Conservation (phyloP, 1,139 yeast genomes). For the Pichia sp. region DNA sequence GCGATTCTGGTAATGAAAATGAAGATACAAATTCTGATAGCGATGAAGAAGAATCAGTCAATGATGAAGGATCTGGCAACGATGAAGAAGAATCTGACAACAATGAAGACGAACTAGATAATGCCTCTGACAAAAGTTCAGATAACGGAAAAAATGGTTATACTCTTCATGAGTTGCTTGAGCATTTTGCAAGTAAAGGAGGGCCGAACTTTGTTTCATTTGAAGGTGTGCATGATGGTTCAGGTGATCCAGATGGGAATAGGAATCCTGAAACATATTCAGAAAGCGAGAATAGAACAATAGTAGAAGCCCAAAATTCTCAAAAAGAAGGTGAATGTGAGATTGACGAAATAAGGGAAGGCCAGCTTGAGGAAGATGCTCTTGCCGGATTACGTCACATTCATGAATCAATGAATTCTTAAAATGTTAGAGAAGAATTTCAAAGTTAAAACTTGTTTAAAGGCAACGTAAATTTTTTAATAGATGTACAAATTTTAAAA, state of each 20-base stretch:
- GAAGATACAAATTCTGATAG: too few relatives aligned
- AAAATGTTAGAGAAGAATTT: not conserved
- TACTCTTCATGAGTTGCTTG: too few relatives aligned
- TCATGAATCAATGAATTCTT: constrained; percentile 1
- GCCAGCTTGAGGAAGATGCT: not conserved
- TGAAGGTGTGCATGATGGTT: too few relatives aligned
- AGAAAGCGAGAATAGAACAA: too few relatives aligned
- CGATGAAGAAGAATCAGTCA: too few relatives aligned
- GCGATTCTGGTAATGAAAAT: constrained; percentile 9
- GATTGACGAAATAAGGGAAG: not conserved
- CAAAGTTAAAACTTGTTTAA: not conserved
- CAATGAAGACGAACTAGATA: not conserved
- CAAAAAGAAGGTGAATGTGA: constrained; percentile 4
- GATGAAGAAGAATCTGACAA: constrained; percentile 1
- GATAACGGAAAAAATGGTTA: too few relatives aligned
- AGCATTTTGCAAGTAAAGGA: too few relatives aligned
- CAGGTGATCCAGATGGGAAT: too few relatives aligned
- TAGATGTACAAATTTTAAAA: too few relatives aligned
- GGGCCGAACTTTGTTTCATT: too few relatives aligned
- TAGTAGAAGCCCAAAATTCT: too few relatives aligned
- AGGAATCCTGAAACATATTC: too few relatives aligned
- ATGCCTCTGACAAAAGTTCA: constrained; percentile 2
- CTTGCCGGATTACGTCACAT: not conserved
- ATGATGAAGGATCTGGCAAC: constrained; percentile 7
- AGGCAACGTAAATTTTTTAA: not conserved